These are phyloP conservation scores for Ceriops tagal DNA, from an alignment of 345 rosid species.

Conservation along the genomic window DNA sequence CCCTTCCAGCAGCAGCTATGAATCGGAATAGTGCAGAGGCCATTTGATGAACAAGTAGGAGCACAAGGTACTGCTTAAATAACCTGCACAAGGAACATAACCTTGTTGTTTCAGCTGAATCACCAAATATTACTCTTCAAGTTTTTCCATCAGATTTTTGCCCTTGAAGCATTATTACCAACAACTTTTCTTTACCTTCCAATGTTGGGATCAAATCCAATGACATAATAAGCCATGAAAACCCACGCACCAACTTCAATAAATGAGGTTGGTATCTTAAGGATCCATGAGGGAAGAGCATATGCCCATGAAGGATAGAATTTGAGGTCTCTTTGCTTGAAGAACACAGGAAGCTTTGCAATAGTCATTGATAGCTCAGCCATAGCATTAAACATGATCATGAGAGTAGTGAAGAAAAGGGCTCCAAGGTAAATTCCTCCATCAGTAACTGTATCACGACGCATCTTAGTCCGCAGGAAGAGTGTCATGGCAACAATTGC, in stretches of 20 bases:
- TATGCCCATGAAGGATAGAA: conserved; percentile 80
- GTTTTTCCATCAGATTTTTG: background rate
- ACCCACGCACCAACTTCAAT: conserved; percentile 57
- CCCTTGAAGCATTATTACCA: background rate
- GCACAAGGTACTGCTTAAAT: conserved; percentile 55
- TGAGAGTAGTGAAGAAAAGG: conserved; percentile 45
- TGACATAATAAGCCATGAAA: conserved; percentile 58
- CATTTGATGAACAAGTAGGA: conserved; percentile 49
- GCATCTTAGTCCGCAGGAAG: conserved; percentile 33
- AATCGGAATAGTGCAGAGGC: conserved; percentile 54
- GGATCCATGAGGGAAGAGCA: conserved; percentile 72
- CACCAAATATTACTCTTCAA: background rate
- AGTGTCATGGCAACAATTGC: conserved; percentile 23
- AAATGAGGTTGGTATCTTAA: conserved; percentile 63
- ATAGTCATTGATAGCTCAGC: conserved; percentile 70
- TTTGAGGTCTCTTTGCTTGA: conserved; percentile 64
- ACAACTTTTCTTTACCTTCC: conserved; percentile 43
- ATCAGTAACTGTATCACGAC: conserved; percentile 26
- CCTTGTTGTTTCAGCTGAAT: background rate
- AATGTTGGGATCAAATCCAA: conserved; percentile 64
- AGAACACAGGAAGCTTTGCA: conserved; percentile 74
- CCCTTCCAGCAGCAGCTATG: conserved; percentile 49
- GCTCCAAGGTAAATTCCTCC: conserved; percentile 59
- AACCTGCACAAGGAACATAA: conserved; percentile 33
- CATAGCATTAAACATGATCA: conserved; percentile 66